Percentiles rank a stretch among this genome's conserved stretches.
These are phyloP conservation scores for Xylaria longipes DNA, from an alignment of 495 filamentous ascomycete genomes.

Conservation along the genomic window DNA sequence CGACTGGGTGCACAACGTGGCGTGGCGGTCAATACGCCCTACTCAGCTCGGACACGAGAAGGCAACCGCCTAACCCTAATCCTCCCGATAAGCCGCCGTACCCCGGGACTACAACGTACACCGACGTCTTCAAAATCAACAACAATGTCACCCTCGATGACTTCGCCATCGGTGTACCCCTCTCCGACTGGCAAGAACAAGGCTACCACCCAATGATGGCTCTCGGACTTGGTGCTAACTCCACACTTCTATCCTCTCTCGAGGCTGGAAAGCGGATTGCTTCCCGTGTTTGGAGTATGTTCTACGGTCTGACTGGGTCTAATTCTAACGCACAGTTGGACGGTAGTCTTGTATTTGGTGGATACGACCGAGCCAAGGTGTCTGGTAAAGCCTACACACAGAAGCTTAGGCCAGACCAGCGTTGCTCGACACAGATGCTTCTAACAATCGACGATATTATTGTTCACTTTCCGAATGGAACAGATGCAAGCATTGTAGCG, in stretches of 20 bases:
- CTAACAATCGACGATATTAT: conserved; percentile 41
- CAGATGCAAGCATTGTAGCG: conserved; percentile 35
- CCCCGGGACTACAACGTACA: not conserved
- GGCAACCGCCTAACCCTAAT: conserved; percentile 5
- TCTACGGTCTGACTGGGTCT: conserved; percentile 41
- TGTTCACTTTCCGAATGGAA: conserved; percentile 46
- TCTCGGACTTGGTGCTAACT: conserved; percentile 44
- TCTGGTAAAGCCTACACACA: conserved; percentile 36
- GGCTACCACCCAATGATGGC: conserved; percentile 27
- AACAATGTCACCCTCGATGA: conserved; percentile 23
- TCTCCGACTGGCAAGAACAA: conserved; percentile 26
- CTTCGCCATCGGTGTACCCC: conserved; percentile 35
- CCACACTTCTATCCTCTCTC: conserved; percentile 40
- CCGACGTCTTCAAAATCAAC: conserved; percentile 1
- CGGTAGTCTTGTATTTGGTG: conserved; percentile 46
- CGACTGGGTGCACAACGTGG: conserved; percentile 9
- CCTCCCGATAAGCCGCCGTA: conserved; percentile 2
- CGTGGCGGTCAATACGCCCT: conserved; percentile 4
- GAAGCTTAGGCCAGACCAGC: not conserved
- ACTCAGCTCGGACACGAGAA: conserved; percentile 20
- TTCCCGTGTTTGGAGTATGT: conserved; percentile 42
- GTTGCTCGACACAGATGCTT: conserved; percentile 35
- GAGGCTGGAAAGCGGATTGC: conserved; percentile 34
- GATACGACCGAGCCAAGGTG: conserved; percentile 48
- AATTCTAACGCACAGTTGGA: conserved; percentile 34